Conservation (phyloP, 257 asterid species). For the Cinchona pubescens region DNA sequence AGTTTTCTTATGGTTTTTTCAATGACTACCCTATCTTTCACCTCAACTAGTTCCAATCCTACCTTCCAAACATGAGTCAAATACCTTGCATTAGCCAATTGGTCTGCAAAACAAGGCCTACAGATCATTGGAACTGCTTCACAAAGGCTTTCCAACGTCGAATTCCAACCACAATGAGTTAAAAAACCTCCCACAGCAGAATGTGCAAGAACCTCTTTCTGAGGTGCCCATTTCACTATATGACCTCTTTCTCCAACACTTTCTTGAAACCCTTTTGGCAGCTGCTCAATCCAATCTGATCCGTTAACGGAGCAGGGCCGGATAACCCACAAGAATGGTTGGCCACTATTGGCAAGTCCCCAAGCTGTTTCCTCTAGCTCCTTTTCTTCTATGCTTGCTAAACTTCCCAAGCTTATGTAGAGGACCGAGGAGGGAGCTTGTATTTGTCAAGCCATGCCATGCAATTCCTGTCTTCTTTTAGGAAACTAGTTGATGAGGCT, state of each 20-base stretch:
- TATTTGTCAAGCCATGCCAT: constrained; percentile 33
- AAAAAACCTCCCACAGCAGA: constrained; percentile 29
- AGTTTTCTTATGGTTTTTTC: constrained; percentile 20
- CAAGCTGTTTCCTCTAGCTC: constrained; percentile 34
- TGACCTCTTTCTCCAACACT: constrained; percentile 16
- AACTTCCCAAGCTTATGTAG: constrained; percentile 33
- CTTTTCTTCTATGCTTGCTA: constrained; percentile 17
- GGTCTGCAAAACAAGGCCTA: constrained; percentile 28
- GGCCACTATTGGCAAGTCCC: constrained; percentile 27
- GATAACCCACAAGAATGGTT: constrained; percentile 36
- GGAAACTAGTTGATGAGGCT: constrained; percentile 15
- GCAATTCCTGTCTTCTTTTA: constrained; percentile 23
- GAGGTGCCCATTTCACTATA: constrained; percentile 38
- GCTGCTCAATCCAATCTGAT: constrained; percentile 9
- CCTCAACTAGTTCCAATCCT: constrained; percentile 24
- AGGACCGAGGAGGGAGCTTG: constrained; percentile 27
- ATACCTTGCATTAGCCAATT: constrained; percentile 25
- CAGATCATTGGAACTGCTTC: constrained; percentile 39
- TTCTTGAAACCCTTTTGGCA: constrained; percentile 21
- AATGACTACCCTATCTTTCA: constrained; percentile 18
- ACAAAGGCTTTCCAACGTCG: constrained; percentile 28
- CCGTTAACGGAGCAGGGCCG: constrained; percentile 15
- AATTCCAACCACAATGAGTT: constrained; percentile 41
- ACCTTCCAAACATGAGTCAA: constrained; percentile 27
- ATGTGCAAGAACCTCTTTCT: constrained; percentile 29